Conservation (phyloP, 2,329 filamentous ascomycete species). For the Orbilia quercus region DNA sequence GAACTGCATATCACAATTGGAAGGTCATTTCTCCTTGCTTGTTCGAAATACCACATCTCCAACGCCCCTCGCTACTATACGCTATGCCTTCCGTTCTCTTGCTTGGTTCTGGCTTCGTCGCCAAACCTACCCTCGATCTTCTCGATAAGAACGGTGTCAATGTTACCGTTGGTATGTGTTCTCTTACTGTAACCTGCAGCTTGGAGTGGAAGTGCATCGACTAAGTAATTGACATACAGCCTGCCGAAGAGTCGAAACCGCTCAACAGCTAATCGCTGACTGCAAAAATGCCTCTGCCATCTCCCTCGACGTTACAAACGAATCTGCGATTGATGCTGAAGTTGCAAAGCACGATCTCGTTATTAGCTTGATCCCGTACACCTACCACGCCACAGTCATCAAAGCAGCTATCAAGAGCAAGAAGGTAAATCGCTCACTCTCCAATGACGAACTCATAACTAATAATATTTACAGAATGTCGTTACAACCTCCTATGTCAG, state of each 20-base stretch:
- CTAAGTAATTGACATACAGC: slow-evolving; percentile 66
- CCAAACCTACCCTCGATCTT: slow-evolving; percentile 71
- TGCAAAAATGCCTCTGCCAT: slow-evolving; percentile 79
- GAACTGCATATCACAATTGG: slow-evolving; percentile 24
- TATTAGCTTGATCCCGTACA: slow-evolving; percentile 89
- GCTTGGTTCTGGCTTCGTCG: slow-evolving; percentile 69
- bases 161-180: slow-evolving; percentile 68
- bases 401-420: slow-evolving; percentile 91
- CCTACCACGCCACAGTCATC: slow-evolving; percentile 87
- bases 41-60: slow-evolving; percentile 24
- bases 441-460: not conserved
- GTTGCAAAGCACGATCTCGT: slow-evolving; percentile 82
- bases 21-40: slow-evolving; percentile 19
- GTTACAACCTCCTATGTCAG: slow-evolving; percentile 95
- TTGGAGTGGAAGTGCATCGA: not conserved
- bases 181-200: not conserved
- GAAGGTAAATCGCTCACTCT: slow-evolving; percentile 67
- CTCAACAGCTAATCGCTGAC: slow-evolving; percentile 78
- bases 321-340: slow-evolving; percentile 79
- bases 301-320: slow-evolving; percentile 84
- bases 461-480: slow-evolving; percentile 70
- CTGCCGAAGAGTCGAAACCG: slow-evolving; percentile 81
- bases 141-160: slow-evolving; percentile 70
- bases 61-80: not conserved
- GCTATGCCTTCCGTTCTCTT: slow-evolving; percentile 63